Evolutionary conservation across 768 basidiomycete genomes (phyloP), one percentile per base, ranked within the genome.

Genomic region (Naematelia aurantialba): DNA sequence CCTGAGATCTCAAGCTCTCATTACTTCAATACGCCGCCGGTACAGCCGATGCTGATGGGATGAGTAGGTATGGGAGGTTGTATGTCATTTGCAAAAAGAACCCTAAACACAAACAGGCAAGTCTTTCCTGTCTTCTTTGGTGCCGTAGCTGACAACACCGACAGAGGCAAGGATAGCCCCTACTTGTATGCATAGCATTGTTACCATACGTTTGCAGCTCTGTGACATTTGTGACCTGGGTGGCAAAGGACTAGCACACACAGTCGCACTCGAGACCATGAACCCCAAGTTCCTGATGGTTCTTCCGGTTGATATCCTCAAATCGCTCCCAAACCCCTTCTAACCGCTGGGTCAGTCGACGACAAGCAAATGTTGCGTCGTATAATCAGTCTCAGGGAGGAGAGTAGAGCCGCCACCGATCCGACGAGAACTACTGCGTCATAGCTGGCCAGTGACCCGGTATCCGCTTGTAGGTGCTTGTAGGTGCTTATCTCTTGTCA

Each of bases 21-120:
- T n/a, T n/a, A n/a, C n/a, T n/a, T n/a, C n/a, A n/a, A n/a, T n/a
- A n/a, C n/a, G n/a, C n/a, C n/a, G n/a, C n/a, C n/a, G n/a, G n/a
- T n/a, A n/a, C n/a, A n/a, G n/a, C n/a, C n/a, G n/a, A n/a, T 46
- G 3, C 14, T 8, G 34, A 27, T 52, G 45, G 30, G n/a, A 26
- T 1, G 24, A 54, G n/a, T 26, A 75, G 93, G 69, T 91, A 96
- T 76, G 92, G 92, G 46, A 85, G 87, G 68, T 84, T 97, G 31
- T 96, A 93, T 78, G 85, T 97, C 45, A 84, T 96, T 24, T 98
- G 94, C 78, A 85, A 85, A 17, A 90, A 89, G 75, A 91, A 98
- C 68, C 89, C 93, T 1, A 97, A 94, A 76, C 94, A 98, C 76
- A 97, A 97, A 78, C 93, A 97, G 86, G 93, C 69, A n/a, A 52